Percentiles rank a stretch among this genome's conserved stretches.
Evolutionary conservation across 1,139 yeast genomes (phyloP).

Genomic region (Suhomyces yuchorum): DNA sequence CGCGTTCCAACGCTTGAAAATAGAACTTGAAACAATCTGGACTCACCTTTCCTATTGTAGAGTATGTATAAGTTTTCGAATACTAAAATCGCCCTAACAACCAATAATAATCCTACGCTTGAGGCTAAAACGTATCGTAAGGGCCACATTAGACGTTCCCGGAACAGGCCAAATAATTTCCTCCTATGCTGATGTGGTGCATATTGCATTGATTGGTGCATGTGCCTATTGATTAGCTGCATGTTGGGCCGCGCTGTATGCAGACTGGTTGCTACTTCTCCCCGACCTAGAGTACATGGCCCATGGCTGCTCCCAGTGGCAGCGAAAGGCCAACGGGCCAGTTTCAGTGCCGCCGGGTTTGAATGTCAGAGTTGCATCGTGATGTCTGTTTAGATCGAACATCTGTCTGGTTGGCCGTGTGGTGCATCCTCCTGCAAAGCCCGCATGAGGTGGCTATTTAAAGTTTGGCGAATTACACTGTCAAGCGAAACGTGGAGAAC

Average conservation of each 20-base stretch:
- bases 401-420: not conserved
- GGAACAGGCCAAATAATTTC: not conserved
- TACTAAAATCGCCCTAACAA: not conserved
- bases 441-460: not conserved
- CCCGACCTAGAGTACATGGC: too few species aligned
- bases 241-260: too few species aligned
- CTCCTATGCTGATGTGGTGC: not conserved
- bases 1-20: not conserved
- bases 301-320: too few species aligned
- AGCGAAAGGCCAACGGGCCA: too few species aligned
- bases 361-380: too few species aligned
- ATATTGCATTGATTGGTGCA: not conserved
- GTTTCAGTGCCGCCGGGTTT: too few species aligned
- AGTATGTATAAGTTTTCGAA: not conserved
- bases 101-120: not conserved
- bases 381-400: too few species aligned
- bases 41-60: not conserved
- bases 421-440: not conserved
- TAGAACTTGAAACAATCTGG: not conserved
- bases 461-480: slow-evolving; percentile 1
- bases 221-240: too few species aligned
- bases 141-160: not conserved
- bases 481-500: slow-evolving; percentile 2
- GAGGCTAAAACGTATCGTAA: not conserved
- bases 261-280: too few species aligned